Base-by-base conservation (phyloP, 2,329 filamentous ascomycete genomes). In the Fusarium sacchari region DNA sequence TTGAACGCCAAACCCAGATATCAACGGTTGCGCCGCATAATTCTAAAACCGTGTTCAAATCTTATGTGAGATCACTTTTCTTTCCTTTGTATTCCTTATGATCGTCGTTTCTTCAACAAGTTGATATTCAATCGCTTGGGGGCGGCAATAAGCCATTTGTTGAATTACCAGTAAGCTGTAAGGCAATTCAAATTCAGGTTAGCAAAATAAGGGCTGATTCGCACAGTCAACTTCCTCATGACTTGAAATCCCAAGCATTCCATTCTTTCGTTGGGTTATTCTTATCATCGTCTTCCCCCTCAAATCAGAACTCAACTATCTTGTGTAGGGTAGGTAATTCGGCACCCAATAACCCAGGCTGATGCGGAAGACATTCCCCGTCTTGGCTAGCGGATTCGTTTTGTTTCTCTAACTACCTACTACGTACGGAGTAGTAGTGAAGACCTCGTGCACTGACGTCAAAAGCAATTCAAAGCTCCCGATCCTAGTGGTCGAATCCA, bases 401-500 rank as follows among this genome's bases (percentile, higher is more conserved):
- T 61, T 42, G 39, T 37, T 71, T 40, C 43, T 50, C 36, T 37
- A 34, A n/a, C n/a, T n/a, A n/a, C n/a, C n/a, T n/a, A n/a, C n/a
- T n/a, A n/a, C n/a, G n/a, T n/a, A n/a, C n/a, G n/a, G n/a, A n/a
- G n/a, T n/a, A n/a, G n/a, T 20, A 18, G 60, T 34, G 24, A 47
- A 36, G 22, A 28, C n/a, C 55, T 56, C 15, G 63, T 64, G 72
- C 73, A 76, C 71, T 75, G 73, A 75, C 73, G 73, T 76, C 70
- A 75, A 74, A 69, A 46, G 37, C n/a, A 40, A 30, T 52, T 32
- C 42, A 40, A 36, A 46, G 26, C 40, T 62, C 47, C 18, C 13
- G 47, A 57, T 46, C 50, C 46, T 40, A 60, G 44, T 67, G 59
- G 57, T 34, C 47, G 44, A 46, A 61, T 39, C 56, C 28, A 68